These are phyloP conservation scores for Solanum pennellii DNA, from an alignment of 257 asterid genomes.

Conservation along the genomic window DNA sequence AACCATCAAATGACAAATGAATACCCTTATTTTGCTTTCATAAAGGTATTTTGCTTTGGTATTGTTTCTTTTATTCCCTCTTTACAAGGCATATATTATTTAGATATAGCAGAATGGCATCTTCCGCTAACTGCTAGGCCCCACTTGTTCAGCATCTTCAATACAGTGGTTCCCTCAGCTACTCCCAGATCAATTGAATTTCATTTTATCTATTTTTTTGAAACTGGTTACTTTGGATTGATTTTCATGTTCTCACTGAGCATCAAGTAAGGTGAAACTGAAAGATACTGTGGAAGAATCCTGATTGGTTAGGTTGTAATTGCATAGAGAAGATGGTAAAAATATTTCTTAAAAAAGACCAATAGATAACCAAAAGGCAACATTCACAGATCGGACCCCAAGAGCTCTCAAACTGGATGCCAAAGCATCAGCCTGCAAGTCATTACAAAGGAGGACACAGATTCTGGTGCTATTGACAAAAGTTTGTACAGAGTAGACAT, in stretches of 20 bases:
- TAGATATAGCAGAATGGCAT: not conserved
- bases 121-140: not conserved
- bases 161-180: not conserved
- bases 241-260: not conserved
- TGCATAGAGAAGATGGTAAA: not conserved
- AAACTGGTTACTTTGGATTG: not conserved
- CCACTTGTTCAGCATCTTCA: not conserved
- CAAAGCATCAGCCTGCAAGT: not conserved
- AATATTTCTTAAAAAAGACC: not conserved
- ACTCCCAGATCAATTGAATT: not conserved
- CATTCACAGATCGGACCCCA: not conserved
- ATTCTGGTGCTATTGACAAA: not conserved
- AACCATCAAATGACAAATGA: not conserved
- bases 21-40: not conserved
- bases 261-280: not conserved
- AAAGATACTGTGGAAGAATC: not conserved
- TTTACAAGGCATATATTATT: not conserved
- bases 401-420: not conserved
- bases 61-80: not conserved
- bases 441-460: not conserved
- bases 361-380: not conserved
- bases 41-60: not conserved
- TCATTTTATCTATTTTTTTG: not conserved
- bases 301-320: not conserved
- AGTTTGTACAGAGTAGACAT: not conserved